Evolutionary conservation across 129 eudicot species (phyloP).

Genomic region (Tagetes patula): DNA sequence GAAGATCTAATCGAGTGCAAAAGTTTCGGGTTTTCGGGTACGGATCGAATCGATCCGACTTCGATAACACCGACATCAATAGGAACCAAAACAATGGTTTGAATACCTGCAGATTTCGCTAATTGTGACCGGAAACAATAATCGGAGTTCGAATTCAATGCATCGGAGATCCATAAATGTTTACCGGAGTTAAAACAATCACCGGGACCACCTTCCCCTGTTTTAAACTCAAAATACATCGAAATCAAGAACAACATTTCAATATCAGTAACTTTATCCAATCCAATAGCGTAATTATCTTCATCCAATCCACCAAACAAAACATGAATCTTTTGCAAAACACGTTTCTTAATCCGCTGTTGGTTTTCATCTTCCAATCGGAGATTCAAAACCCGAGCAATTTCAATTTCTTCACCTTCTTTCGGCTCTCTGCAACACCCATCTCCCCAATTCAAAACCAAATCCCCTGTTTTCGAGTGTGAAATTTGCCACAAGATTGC

Average conservation of each 20-base stretch:
- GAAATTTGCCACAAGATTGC: slow-evolving; percentile 89
- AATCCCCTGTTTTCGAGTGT: slow-evolving; percentile 61
- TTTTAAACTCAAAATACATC: slow-evolving; percentile 78
- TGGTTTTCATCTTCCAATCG: slow-evolving; percentile 67
- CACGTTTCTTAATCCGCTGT: slow-evolving; percentile 67
- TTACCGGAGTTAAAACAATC: slow-evolving; percentile 58
- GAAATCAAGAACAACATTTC: slow-evolving; percentile 89
- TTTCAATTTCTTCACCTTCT: slow-evolving; percentile 66
- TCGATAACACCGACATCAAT: slow-evolving; percentile 81
- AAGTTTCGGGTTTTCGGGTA: slow-evolving; percentile 60
- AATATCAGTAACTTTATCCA: slow-evolving; percentile 84
- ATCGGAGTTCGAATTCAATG: slow-evolving; percentile 44
- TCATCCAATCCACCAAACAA: slow-evolving; percentile 79
- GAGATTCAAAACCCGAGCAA: slow-evolving; percentile 39
- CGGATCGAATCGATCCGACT: slow-evolving; percentile 66
- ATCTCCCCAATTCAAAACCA: slow-evolving; percentile 94
- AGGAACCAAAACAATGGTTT: slow-evolving; percentile 78
- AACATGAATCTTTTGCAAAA: slow-evolving; percentile 64
- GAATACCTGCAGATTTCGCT: slow-evolving; percentile 86
- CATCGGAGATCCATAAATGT: slow-evolving; percentile 62
- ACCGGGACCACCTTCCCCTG: slow-evolving; percentile 87
- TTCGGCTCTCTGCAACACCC: slow-evolving; percentile 88
- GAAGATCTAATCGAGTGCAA: slow-evolving; percentile 45
- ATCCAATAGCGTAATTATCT: slow-evolving; percentile 70
- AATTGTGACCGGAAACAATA: slow-evolving; percentile 72